A percentile compares a stretch with the other conserved stretches of the same genome.
Conservation (phyloP, 2,329 filamentous ascomycete genomes). For the Zasmidium citrigriseum region DNA sequence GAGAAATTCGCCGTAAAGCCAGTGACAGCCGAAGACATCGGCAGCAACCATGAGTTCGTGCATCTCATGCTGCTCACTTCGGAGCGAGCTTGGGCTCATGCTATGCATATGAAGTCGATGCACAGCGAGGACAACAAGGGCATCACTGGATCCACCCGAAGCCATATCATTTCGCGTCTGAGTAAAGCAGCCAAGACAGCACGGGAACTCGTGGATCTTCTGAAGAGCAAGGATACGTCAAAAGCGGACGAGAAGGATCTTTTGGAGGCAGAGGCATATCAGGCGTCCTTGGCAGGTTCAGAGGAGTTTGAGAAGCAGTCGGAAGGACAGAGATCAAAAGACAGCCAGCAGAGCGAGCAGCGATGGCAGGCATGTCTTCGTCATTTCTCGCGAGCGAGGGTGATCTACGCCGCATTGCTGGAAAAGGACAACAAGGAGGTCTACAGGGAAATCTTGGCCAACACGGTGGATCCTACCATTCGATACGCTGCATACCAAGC, state of each 20-base stretch:
- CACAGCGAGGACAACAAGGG: constrained; percentile 77
- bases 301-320: constrained; percentile 80
- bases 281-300: constrained; percentile 72
- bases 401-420: constrained; percentile 79
- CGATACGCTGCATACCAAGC: constrained; percentile 93
- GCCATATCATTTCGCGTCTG: constrained; percentile 85
- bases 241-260: constrained; percentile 70
- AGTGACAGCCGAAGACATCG: constrained; percentile 74
- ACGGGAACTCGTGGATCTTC: constrained; percentile 64
- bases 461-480: constrained; percentile 89
- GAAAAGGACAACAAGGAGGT: constrained; percentile 69
- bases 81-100: constrained; percentile 92
- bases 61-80: constrained; percentile 80
- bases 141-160: constrained; percentile 75
- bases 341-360: constrained; percentile 37
- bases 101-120: constrained; percentile 87
- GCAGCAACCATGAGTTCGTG: constrained; percentile 73
- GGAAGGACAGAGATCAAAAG: constrained; percentile 42
- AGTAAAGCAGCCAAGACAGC: constrained; percentile 76
- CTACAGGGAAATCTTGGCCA: constrained; percentile 81
- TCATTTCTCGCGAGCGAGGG: constrained; percentile 72
- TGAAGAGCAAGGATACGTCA: constrained; percentile 64
- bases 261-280: constrained; percentile 84
- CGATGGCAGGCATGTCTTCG: constrained; percentile 78
- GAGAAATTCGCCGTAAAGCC: constrained; percentile 78